Conservation (phyloP, 768 basidiomycete species). For the Pisolithus sp. region DNA sequence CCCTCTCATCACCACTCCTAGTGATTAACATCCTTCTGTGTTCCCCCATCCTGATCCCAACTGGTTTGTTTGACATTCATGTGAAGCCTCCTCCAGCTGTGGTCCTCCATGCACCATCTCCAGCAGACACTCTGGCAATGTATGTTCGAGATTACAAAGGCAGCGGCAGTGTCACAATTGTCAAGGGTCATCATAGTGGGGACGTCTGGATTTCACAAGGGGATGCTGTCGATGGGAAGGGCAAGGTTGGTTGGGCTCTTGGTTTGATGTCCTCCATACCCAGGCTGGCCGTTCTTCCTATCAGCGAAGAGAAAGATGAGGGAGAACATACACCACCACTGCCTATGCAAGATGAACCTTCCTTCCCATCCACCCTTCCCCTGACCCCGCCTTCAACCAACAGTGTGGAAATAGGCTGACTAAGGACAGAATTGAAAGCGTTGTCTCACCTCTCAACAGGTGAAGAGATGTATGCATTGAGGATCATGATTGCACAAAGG, state of each 20-base stretch:
- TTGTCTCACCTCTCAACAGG: slow-evolving; percentile 48
- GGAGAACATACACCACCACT: too few relatives aligned
- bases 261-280: too few relatives aligned
- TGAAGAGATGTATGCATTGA: slow-evolving; percentile 46
- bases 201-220: slow-evolving; percentile 72
- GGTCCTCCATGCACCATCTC: slow-evolving; percentile 39
- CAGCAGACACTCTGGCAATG: slow-evolving; percentile 28
- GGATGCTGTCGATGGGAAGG: slow-evolving; percentile 44
- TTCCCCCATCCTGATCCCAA: slow-evolving; percentile 60
- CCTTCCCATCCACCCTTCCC: slow-evolving; percentile 37
- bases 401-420: slow-evolving; percentile 51
- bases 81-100: slow-evolving; percentile 33
- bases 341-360: too few relatives aligned
- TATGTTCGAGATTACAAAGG: slow-evolving; percentile 47
- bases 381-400: slow-evolving; percentile 51
- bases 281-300: too few relatives aligned
- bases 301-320: too few relatives aligned
- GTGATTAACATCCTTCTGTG: slow-evolving; percentile 55
- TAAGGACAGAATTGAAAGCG: slow-evolving; percentile 46
- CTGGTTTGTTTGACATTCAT: slow-evolving; percentile 54
- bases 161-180: slow-evolving; percentile 57
- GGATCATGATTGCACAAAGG: slow-evolving; percentile 66
- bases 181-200: slow-evolving; percentile 64
- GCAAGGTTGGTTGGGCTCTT: slow-evolving; percentile 37
- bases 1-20: slow-evolving; percentile 61